Evolutionary conservation across 139 green algal genomes (phyloP).

Genomic region (Pleodorina starrii): DNA sequence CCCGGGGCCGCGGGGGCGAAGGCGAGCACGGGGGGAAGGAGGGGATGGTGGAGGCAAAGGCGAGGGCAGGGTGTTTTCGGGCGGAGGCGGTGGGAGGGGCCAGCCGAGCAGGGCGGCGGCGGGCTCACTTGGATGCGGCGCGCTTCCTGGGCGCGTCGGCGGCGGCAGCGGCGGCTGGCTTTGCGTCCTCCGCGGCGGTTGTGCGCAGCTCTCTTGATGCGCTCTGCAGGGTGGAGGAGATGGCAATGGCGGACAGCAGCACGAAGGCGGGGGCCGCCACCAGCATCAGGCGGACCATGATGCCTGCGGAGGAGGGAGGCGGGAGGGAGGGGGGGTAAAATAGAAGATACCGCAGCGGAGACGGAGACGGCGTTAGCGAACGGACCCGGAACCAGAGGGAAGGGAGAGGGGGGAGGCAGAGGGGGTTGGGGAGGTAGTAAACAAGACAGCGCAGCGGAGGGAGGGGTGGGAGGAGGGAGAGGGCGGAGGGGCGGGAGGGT

Average conservation of each 20-base stretch:
- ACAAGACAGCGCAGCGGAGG: not conserved
- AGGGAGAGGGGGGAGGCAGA: not conserved
- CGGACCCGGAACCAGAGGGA: too few species aligned
- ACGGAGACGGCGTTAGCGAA: too few species aligned
- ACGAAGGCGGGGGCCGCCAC: slow-evolving; percentile 78
- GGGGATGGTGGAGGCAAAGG: too few species aligned
- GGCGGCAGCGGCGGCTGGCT: not conserved
- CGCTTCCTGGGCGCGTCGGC: too few species aligned
- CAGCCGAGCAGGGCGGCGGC: too few species aligned
- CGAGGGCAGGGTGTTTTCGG: too few species aligned
- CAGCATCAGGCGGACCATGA: slow-evolving; percentile 82
- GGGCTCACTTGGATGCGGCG: too few species aligned
- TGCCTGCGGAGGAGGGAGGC: slow-evolving; percentile 48
- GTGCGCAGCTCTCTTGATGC: slow-evolving; percentile 13
- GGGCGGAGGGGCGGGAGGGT: not conserved
- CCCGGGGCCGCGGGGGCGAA: too few species aligned
- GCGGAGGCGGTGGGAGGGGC: too few species aligned
- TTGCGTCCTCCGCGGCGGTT: not conserved
- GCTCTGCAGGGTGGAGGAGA: slow-evolving; percentile 53
- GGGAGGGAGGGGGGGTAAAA: not conserved
- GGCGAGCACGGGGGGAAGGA: too few species aligned
- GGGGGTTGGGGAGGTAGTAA: not conserved
- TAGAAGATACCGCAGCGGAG: not conserved
- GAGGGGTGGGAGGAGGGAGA: not conserved
- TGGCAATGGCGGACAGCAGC: slow-evolving; percentile 60